Evolutionary conservation across 2,329 filamentous ascomycete genomes (phyloP).

Genomic region (Pseudonectria foliicola): DNA sequence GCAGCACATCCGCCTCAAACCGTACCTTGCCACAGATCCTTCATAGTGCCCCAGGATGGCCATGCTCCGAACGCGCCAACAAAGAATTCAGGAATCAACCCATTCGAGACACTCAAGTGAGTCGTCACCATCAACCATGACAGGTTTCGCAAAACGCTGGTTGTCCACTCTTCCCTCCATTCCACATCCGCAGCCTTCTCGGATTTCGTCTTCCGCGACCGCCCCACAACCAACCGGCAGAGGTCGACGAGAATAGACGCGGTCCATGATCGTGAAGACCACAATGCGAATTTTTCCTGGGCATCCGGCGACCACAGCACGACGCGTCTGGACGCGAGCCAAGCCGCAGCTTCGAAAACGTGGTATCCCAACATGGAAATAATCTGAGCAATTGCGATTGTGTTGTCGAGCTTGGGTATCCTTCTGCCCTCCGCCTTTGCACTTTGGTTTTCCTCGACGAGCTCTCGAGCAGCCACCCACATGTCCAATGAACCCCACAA

Average conservation of each 20-base stretch:
- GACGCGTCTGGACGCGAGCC: conserved; percentile 1
- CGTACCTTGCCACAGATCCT: conserved; percentile 3
- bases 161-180: conserved; percentile 4
- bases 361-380: conserved; percentile 3
- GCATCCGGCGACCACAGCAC: conserved; percentile 1
- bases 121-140: conserved; percentile 4
- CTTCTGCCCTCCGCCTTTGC: no score
- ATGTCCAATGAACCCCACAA: conserved; percentile 7
- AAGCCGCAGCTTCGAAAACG: conserved; percentile 3
- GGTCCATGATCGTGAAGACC: conserved; percentile 4
- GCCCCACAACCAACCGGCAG: conserved; percentile 1
- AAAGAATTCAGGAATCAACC: conserved; percentile 3
- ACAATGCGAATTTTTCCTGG: conserved; percentile 1
- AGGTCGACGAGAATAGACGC: conserved; percentile 2
- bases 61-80: conserved; percentile 3
- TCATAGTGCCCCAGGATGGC: conserved; percentile 4
- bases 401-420: neutral
- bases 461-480: conserved; percentile 4
- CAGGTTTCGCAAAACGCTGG: conserved; percentile 3
- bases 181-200: neutral
- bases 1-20: no score
- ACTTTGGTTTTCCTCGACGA: neutral
- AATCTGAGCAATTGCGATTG: neutral
- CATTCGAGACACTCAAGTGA: conserved; percentile 6
- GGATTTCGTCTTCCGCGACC: neutral